phyloP scores from a whole-genome alignment of 257 asterid genomes.

The Euphrasia confusa region DNA sequence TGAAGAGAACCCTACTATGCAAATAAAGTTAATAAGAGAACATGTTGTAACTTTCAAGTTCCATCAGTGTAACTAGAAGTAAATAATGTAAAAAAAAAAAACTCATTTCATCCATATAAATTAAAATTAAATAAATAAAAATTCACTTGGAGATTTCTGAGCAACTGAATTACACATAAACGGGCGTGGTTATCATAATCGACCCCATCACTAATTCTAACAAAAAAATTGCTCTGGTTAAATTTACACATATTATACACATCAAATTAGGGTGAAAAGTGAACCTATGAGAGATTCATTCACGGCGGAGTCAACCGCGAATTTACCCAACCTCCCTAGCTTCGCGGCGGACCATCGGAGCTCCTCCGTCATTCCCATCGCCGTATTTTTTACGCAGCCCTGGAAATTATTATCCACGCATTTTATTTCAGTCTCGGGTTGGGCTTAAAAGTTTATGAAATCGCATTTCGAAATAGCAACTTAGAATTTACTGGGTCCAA shows the following conservation, averaged over 20 bases:
- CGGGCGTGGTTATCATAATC: too few species aligned
- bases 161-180: not conserved
- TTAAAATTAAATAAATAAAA: too few species aligned
- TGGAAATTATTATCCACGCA: too few species aligned
- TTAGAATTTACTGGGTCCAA: not conserved
- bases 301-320: slow-evolving; percentile 53
- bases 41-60: not conserved
- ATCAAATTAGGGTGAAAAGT: slow-evolving; percentile 19
- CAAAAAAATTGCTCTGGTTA: not conserved
- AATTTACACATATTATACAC: not conserved
- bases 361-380: slow-evolving; percentile 37
- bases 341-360: slow-evolving; percentile 42
- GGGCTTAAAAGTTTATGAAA: not conserved
- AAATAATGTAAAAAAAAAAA: too few species aligned
- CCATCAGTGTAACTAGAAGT: not conserved
- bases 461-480: not conserved
- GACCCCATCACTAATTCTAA: too few species aligned
- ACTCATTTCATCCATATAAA: too few species aligned
- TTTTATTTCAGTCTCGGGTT: not conserved
- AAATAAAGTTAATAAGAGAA: too few species aligned
- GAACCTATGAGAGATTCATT: slow-evolving; percentile 48
- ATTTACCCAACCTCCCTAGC: slow-evolving; percentile 40
- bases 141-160: too few species aligned
- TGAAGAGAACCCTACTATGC: too few species aligned
- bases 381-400: not conserved